A percentile compares a stretch with the other conserved stretches of the same genome.
phyloP scores from a whole-genome alignment of 1,284 basidiomycete species.

The Ustilago loliicola region DNA sequence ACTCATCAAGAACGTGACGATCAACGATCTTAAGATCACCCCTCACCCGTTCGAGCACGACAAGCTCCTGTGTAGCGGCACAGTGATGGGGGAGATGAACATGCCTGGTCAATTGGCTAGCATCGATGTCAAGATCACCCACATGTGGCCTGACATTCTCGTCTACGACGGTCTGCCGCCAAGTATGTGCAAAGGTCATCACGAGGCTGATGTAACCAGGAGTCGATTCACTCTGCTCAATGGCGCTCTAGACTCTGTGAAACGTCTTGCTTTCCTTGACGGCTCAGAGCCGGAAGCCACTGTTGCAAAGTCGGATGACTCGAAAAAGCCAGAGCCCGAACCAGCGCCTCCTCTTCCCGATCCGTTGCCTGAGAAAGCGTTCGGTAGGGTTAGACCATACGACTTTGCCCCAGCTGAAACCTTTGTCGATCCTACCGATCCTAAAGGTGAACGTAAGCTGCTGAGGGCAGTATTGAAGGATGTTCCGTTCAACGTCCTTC shows the following conservation, averaged over 20 bases:
- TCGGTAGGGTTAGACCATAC: conserved; percentile 61
- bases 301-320: conserved; percentile 14
- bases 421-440: conserved; percentile 54
- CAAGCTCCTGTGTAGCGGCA: conserved; percentile 63
- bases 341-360: conserved; percentile 60
- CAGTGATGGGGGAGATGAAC: conserved; percentile 61
- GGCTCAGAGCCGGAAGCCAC: conserved; percentile 12
- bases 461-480: conserved; percentile 59
- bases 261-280: conserved; percentile 34
- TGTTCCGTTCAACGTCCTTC: conserved; percentile 62
- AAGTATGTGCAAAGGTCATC: conserved; percentile 49
- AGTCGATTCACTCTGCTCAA: conserved; percentile 25
- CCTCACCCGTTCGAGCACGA: conserved; percentile 64
- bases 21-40: conserved; percentile 63
- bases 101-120: conserved; percentile 62
- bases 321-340: conserved; percentile 48
- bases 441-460: conserved; percentile 54
- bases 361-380: conserved; percentile 61
- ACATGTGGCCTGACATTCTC: conserved; percentile 66
- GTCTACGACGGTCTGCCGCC: conserved; percentile 65
- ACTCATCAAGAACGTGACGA: conserved; percentile 66
- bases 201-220: background rate
- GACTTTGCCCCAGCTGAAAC: conserved; percentile 61
- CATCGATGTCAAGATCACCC: conserved; percentile 63
- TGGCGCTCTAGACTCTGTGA: conserved; percentile 34